Evolutionary conservation across 2,329 filamentous ascomycete species (phyloP), one percentile per base, ranked within the genome.

Genomic region (Mariannaea sp.): DNA sequence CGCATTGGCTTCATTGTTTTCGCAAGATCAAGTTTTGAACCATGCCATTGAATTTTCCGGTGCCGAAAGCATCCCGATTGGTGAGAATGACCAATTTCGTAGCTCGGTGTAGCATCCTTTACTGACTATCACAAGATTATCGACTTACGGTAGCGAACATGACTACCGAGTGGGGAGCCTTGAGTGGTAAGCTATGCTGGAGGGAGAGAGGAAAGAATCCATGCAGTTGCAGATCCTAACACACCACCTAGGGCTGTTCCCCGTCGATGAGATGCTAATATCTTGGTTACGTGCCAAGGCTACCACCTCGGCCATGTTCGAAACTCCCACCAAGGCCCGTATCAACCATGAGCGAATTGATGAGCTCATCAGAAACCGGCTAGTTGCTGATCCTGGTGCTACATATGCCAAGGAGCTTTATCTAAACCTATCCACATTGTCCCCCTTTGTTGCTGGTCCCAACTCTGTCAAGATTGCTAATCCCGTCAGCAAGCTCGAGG

Each of bases 391-490:
- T 67, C 82, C 81, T 12, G 89, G 85, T 7, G 92, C 92, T 1
- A 78, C 77, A 5, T 97, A 97, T 62, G 88, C 91, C 49, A 97
- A 97, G 73, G 76, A 86, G 33, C 79, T 96, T 0, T 92, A 89
- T 69, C 77, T 97, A 6, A 84, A 96, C 69, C 81, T 97, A 1
- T 90, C 88, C 0, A 92, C 90, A 0, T 80, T 97, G 0, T 88
- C 90, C 0, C 92, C 92, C 0, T 92, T 89, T 51, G 86, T 97
- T 8, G 81, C 92, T 0, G 92, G 93, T 0, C 93, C 93, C 1
- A 96, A 97, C 74, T 92, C 89, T 0, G 91, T 96, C 66, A 97
- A 97, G 72, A 76, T 96, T 0, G 85, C 88, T 0, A 96, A 87
- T 0, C 90, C 93, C 0, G 72, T 97, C 1, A 74, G 77, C 5